Percentiles rank a stretch among this genome's conserved stretches.
Evolutionary conservation across 805 yeast genomes (phyloP).

Genomic region (Soucietia sequanensis): DNA sequence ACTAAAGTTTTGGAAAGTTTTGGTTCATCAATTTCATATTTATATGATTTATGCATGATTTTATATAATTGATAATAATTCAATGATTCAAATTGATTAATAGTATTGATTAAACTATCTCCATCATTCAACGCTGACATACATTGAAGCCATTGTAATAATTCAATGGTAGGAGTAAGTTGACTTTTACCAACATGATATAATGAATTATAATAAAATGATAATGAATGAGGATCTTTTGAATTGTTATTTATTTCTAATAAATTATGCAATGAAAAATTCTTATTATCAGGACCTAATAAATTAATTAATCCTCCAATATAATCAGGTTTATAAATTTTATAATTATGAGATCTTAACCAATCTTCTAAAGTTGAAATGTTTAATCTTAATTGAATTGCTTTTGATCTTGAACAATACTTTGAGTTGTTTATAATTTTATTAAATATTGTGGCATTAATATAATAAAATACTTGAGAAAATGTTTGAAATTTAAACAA

Average conservation of each 20-base stretch:
- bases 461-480: constrained; percentile 75
- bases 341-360: constrained; percentile 69
- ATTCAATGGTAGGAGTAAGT: constrained; percentile 69
- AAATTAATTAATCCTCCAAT: constrained; percentile 28
- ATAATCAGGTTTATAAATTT: constrained; percentile 32
- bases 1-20: constrained; percentile 49
- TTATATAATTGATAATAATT: constrained; percentile 71
- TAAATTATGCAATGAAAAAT: constrained; percentile 19
- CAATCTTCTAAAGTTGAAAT: constrained; percentile 89
- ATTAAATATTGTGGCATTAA: constrained; percentile 72
- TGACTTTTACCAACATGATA: constrained; percentile 65
- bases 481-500: constrained; percentile 75
- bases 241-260: constrained; percentile 17
- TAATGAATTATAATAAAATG: constrained; percentile 64
- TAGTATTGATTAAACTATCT: constrained; percentile 56
- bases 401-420: constrained; percentile 75
- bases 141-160: constrained; percentile 89
- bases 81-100: constrained; percentile 52
- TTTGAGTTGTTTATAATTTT: constrained; percentile 63
- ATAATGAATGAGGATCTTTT: constrained; percentile 46
- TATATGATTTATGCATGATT: constrained; percentile 64
- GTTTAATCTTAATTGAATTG: constrained; percentile 86
- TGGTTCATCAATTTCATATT: constrained; percentile 79
- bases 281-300: constrained; percentile 8
- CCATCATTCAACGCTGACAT: constrained; percentile 68